Evolutionary conservation across 441 rosid species (phyloP).

Genomic region (Bocquillonia castaneifolia): DNA sequence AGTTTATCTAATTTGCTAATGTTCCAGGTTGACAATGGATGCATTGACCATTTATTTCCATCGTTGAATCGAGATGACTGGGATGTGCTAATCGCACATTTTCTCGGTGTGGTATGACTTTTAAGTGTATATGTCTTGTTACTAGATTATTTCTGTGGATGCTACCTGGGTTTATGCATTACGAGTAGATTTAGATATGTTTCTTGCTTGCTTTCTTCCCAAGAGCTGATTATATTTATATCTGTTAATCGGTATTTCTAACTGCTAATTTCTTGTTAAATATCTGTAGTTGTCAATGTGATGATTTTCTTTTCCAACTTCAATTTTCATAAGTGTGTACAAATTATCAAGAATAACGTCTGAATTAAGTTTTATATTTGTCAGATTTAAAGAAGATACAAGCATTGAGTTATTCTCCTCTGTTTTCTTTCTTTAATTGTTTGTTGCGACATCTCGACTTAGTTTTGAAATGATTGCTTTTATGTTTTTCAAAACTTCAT

Average conservation of each 20-base stretch:
- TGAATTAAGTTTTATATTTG: background rate
- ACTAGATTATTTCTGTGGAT: background rate
- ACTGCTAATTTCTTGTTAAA: background rate
- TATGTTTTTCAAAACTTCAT: background rate
- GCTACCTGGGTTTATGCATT: background rate
- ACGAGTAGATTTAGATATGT: background rate
- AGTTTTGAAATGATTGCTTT: background rate
- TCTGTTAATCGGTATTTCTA: background rate
- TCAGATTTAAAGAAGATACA: background rate
- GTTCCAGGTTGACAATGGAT: slow-evolving; percentile 86
- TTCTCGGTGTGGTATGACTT: slow-evolving; percentile 88
- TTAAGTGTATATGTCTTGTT: background rate
- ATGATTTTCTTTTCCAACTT: too few relatives aligned
- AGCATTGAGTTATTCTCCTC: background rate
- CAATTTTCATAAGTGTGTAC: too few relatives aligned
- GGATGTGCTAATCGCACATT: slow-evolving; percentile 97
- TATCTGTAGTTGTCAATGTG: background rate
- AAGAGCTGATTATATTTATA: background rate
- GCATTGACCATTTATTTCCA: slow-evolving; percentile 78
- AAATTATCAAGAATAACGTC: background rate
- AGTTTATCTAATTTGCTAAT: too few relatives aligned
- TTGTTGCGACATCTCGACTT: too few relatives aligned
- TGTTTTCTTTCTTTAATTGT: background rate
- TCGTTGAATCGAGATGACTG: slow-evolving; percentile 75
- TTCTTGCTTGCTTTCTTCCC: background rate